phyloP scores from a whole-genome alignment of 352 stramenopile species.

The Phytophthora pini region DNA sequence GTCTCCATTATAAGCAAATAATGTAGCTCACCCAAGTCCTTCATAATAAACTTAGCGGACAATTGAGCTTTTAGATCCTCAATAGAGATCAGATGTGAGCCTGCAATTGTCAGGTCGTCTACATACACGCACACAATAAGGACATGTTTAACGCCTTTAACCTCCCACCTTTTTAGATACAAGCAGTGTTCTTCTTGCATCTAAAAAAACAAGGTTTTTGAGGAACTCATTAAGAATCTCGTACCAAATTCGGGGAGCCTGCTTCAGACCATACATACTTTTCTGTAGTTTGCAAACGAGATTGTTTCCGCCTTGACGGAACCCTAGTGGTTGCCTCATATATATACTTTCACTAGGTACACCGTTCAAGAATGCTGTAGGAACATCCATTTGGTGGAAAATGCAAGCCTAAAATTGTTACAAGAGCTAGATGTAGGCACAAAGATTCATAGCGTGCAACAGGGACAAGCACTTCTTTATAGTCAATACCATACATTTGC shows the following conservation, averaged over 20 bases:
- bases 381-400: too few relatives aligned
- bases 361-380: slow-evolving; percentile 18
- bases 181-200: slow-evolving; percentile 1
- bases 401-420: slow-evolving; percentile 1
- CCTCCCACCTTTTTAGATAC: slow-evolving; percentile 5
- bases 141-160: neutral
- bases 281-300: slow-evolving; percentile 15
- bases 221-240: slow-evolving; percentile 7
- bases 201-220: neutral
- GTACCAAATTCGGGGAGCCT: slow-evolving; percentile 16
- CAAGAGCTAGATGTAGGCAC: neutral
- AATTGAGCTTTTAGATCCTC: neutral
- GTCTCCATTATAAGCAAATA: neutral
- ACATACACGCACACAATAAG: neutral
- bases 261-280: slow-evolving; percentile 16
- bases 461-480: slow-evolving; percentile 8
- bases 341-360: slow-evolving; percentile 12
- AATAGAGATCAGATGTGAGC: slow-evolving; percentile 1
- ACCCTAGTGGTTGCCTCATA: slow-evolving; percentile 11
- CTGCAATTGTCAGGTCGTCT: slow-evolving; percentile 5
- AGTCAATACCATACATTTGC: slow-evolving; percentile 21
- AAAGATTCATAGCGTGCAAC: slow-evolving; percentile 13
- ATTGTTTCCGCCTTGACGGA: neutral
- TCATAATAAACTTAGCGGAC: slow-evolving; percentile 1
- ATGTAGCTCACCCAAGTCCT: slow-evolving; percentile 2